Base-by-base conservation (phyloP, 768 basidiomycete genomes). In the Royoungia palumana region DNA sequence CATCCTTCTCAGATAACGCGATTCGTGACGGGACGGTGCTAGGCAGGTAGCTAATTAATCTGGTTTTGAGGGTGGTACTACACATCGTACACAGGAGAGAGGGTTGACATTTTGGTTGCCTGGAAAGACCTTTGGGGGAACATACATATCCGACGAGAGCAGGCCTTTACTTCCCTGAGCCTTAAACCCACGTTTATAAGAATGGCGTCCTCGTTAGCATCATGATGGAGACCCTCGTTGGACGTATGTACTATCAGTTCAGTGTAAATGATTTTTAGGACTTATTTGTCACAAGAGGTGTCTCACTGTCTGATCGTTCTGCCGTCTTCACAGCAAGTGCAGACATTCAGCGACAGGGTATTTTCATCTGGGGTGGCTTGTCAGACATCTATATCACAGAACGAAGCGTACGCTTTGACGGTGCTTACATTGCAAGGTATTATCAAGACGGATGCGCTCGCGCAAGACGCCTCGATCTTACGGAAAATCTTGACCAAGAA, bases 341-440 rank as follows among this genome's bases (percentile, higher is more conserved):
- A 4, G 62, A 69, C 20, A 59, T 68, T n/a, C 67, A 63, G 46
- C 59, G 37, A 30, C 66, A 66, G 16, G 67, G 67, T 28, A 30
- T 68, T 22, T 28, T 50, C 22, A 43, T 69, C 36, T 14, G 6
- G 7, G 52, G 65, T 20, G 17, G 49, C 36, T 46, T 36, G 19
- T n/a, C 34, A 16, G 58, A 63, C 13, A 65, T 70, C 24, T 60
- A 55, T 43, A 64, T 70, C 37, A 69, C 67, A n/a, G 40, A 53
- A 12, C 41, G 35, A 21, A 63, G 67, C 11, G 63, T 65, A 16
- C 61, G 61, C 28, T 70, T 68, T 14, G 46, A 57, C 5, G 43
- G 45, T 35, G 58, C 61, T 11, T 61, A 47, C 19, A 40, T 19
- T 40, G 57, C 57, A 39, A 44, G 27, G 19, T 53, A 52, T 32